Base-by-base conservation (phyloP, 495 filamentous ascomycete genomes). In the Xylaria palmicola region DNA sequence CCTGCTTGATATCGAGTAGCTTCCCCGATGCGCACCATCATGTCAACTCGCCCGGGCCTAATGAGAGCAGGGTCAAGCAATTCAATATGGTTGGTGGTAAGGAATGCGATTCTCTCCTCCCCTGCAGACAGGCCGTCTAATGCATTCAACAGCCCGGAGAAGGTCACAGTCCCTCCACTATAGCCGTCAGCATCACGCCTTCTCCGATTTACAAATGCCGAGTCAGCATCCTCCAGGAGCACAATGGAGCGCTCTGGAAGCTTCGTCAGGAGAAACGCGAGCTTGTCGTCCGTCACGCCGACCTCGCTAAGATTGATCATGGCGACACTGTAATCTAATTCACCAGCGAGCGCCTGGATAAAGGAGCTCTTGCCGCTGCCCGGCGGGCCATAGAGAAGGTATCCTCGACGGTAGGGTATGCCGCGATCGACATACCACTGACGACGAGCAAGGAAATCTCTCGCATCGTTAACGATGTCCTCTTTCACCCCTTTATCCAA, bases 341-440 rank as follows among this genome's bases (percentile, higher is more conserved):
- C 86, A 12, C 92, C 95, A 1, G 94, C 94, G 29, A 98, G 77
- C 3, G 95, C 93, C 75, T 97, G 93, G 50, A 98, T 95, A 71
- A 98, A 98, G 1, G 90, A 95, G 65, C 88, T 97, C 74, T 98
- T 98, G 20, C 94, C 94, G 15, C 90, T 95, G 2, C 94, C 94
- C 0, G 94, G 95, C 2, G 93, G 93, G 0, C 94, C 94, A 69
- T 97, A 93, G 4, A 98, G 83, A 39, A 98, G 81, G 73, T 98
- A 98, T 1, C 94, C 94, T 20, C 94, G 82, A 32, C 94, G 86
- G 62, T 98, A 98, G 1, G 94, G 94, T 64, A 98, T 96, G 6
- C 94, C 94, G 6, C 94, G 88, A 68, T 97, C 91, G 27, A 92
- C 83, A 65, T 98, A 98, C 94, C 94, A 98, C 40, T 86, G 81